A percentile compares a stretch with the other conserved stretches of the same genome.
phyloP scores from a whole-genome alignment of 345 rosid species.

The Microcos paniculata region DNA sequence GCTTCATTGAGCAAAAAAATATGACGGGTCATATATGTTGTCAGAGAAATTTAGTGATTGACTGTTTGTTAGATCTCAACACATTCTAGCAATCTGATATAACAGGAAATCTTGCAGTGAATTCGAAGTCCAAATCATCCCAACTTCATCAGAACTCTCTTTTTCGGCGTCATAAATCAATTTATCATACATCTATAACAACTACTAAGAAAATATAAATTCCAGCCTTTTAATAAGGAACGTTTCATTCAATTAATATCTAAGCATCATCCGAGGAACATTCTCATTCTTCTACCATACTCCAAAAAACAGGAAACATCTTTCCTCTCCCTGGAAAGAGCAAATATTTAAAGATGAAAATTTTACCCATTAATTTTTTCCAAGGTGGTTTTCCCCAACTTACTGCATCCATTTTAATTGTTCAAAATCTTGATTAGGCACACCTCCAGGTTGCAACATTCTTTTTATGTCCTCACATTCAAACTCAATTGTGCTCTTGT shows the following conservation, averaged over 20 bases:
- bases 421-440: background rate
- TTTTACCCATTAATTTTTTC: background rate
- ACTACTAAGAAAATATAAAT: background rate
- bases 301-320: background rate
- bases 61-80: background rate
- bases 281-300: background rate
- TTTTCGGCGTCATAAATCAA: background rate
- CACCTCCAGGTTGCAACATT: background rate
- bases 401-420: background rate
- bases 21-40: background rate
- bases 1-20: conserved; percentile 30
- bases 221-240: background rate
- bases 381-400: background rate
- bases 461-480: no score
- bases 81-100: background rate
- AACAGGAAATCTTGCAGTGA: background rate
- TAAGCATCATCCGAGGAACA: background rate
- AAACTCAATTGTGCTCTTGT: no score
- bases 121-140: background rate
- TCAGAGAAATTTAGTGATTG: background rate
- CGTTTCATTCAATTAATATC: background rate
- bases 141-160: background rate
- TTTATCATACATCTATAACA: background rate
- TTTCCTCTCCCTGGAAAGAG: background rate
- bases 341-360: background rate